A percentile compares a stretch with the other conserved stretches of the same genome.
Conservation (phyloP, 2,329 filamentous ascomycete genomes). For the Neopestalotiopsis rosae region DNA sequence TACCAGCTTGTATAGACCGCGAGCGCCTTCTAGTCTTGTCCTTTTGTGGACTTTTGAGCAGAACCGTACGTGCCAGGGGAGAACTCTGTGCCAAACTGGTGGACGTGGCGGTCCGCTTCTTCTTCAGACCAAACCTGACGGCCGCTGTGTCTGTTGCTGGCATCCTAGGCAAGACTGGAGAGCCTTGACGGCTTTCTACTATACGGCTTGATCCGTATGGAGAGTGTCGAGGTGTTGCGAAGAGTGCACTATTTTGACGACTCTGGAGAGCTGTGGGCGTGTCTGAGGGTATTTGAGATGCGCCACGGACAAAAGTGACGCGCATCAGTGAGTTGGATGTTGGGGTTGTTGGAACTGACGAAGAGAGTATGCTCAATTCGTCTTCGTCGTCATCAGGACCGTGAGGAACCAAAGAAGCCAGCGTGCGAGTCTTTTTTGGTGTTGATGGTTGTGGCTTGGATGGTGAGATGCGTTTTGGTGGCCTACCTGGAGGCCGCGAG, state of each 20-base stretch:
- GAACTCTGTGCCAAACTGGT: constrained; percentile 30
- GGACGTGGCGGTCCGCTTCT: background rate
- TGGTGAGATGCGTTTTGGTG: background rate
- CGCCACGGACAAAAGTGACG: background rate
- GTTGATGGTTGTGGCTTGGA: constrained; percentile 3
- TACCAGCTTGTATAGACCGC: background rate
- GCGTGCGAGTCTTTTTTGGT: constrained; percentile 8
- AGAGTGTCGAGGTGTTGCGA: background rate
- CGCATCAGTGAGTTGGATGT: constrained; percentile 7
- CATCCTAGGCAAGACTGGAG: background rate
- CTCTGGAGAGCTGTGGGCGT: background rate
- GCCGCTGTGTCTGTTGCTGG: background rate
- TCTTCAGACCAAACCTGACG: background rate
- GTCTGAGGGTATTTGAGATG: constrained; percentile 2
- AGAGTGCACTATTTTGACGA: background rate
- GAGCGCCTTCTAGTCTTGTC: background rate
- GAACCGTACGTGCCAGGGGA: constrained; percentile 31
- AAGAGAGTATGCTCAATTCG: constrained; percentile 15
- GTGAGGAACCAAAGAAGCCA: constrained; percentile 18
- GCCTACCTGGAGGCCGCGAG: background rate
- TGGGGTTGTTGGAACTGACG: background rate
- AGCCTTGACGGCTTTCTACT: background rate
- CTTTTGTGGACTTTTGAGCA: constrained; percentile 27
- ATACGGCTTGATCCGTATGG: background rate
- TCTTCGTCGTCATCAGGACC: constrained; percentile 20